These are phyloP conservation scores for Lathyrus aphaca DNA, from an alignment of 306 rosid genomes.

Conservation along the genomic window DNA sequence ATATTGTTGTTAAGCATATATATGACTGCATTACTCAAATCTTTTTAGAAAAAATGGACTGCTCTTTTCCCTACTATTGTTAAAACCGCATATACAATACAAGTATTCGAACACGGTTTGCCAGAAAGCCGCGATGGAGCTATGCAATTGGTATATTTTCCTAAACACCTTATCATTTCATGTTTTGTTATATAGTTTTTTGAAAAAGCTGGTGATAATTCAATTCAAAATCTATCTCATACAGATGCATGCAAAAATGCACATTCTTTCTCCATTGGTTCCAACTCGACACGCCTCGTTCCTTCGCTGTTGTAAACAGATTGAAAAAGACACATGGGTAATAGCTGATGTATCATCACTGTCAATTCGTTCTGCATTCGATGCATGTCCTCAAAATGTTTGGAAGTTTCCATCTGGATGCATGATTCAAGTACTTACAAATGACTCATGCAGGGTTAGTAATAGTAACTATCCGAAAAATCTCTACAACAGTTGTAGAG, in stretches of 20 bases:
- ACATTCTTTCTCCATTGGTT: conserved; percentile 69
- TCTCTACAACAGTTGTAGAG: too few relatives aligned
- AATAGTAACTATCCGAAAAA: neutral
- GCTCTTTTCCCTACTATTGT: conserved; percentile 66
- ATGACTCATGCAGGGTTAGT: conserved; percentile 55
- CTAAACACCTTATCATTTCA: neutral
- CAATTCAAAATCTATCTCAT: neutral
- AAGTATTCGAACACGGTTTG: conserved; percentile 55
- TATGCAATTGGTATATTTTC: conserved; percentile 55
- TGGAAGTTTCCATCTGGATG: conserved; percentile 87
- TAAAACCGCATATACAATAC: conserved; percentile 52
- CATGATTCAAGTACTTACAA: conserved; percentile 55
- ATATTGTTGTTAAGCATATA: too few relatives aligned
- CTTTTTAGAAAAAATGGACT: conserved; percentile 61
- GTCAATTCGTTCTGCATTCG: too few relatives aligned
- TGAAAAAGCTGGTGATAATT: conserved; percentile 12
- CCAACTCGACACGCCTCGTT: conserved; percentile 51
- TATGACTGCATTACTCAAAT: neutral
- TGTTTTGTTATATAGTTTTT: neutral
- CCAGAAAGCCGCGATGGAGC: conserved; percentile 50
- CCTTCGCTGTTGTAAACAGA: conserved; percentile 63
- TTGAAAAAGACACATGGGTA: conserved; percentile 55
- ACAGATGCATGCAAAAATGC: conserved; percentile 79
- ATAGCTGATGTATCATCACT: conserved; percentile 77
- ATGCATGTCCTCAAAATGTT: neutral